phyloP scores from a whole-genome alignment of 2,329 filamentous ascomycete genomes.

The Fusarium acutatum region DNA sequence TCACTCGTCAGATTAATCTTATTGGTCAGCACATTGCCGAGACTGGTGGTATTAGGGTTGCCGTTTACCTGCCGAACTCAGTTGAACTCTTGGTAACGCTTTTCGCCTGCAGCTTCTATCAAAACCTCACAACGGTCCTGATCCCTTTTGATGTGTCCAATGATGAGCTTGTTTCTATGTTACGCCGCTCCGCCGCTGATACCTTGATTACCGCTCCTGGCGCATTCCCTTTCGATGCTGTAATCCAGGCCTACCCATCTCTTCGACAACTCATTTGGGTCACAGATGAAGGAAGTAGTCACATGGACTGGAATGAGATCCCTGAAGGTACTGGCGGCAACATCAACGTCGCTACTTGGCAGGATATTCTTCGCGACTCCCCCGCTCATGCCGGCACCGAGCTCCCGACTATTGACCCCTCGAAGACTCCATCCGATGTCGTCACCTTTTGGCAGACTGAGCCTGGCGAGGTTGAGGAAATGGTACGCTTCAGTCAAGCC shows the following conservation, averaged over 20 bases:
- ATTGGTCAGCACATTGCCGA: constrained; percentile 81
- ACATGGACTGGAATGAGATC: constrained; percentile 95
- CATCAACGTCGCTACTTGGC: constrained; percentile 90
- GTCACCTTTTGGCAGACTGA: constrained; percentile 73
- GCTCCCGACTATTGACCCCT: constrained; percentile 70
- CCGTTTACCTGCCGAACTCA: constrained; percentile 92
- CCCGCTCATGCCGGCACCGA: constrained; percentile 66
- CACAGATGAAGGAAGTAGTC: constrained; percentile 86
- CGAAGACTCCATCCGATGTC: constrained; percentile 61
- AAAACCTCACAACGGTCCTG: constrained; percentile 80
- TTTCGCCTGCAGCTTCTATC: constrained; percentile 89
- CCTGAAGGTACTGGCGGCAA: constrained; percentile 78
- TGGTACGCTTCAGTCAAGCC: constrained; percentile 81
- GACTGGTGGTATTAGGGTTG: constrained; percentile 78
- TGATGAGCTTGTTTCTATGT: constrained; percentile 73
- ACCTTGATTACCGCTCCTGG: constrained; percentile 86
- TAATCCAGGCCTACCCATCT: constrained; percentile 73
- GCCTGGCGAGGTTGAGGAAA: constrained; percentile 65
- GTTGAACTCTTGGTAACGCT: constrained; percentile 84
- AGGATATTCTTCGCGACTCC: constrained; percentile 81
- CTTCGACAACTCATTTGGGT: constrained; percentile 90
- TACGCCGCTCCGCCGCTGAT: constrained; percentile 79
- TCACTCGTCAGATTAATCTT: constrained; percentile 87
- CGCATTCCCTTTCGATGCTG: constrained; percentile 79
- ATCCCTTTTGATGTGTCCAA: constrained; percentile 83